phyloP scores from a whole-genome alignment of 2,329 filamentous ascomycete species.

The Pseudogymnoascus sp. region DNA sequence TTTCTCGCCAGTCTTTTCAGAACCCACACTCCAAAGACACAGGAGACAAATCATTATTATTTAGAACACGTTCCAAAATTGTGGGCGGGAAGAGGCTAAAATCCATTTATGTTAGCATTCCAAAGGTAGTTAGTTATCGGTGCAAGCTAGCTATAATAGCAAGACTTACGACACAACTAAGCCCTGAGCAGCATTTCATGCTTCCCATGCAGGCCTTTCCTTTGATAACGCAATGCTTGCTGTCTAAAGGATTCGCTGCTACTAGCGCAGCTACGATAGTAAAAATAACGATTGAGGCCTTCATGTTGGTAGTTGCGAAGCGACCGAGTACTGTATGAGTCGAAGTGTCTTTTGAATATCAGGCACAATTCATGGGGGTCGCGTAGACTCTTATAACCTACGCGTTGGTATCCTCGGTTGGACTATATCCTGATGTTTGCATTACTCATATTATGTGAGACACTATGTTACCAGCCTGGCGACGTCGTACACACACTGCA shows the following conservation, averaged over 20 bases:
- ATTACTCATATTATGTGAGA: neutral
- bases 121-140: neutral
- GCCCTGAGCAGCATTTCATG: neutral
- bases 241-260: neutral
- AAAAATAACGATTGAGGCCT: neutral
- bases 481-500: neutral
- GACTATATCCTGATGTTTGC: neutral
- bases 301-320: neutral
- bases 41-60: neutral
- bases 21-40: too few relatives aligned
- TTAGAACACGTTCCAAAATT: neutral
- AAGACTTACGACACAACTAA: neutral
- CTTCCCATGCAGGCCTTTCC: neutral
- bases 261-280: neutral
- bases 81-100: neutral
- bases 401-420: neutral
- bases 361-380: neutral
- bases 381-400: neutral
- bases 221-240: neutral
- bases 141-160: neutral
- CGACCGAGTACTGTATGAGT: neutral
- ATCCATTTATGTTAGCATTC: neutral
- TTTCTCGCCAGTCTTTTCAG: neutral
- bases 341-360: neutral
- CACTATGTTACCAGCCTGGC: neutral